Base-by-base conservation (phyloP, 108 stramenopile genomes). In the Nitzschia sp. region DNA sequence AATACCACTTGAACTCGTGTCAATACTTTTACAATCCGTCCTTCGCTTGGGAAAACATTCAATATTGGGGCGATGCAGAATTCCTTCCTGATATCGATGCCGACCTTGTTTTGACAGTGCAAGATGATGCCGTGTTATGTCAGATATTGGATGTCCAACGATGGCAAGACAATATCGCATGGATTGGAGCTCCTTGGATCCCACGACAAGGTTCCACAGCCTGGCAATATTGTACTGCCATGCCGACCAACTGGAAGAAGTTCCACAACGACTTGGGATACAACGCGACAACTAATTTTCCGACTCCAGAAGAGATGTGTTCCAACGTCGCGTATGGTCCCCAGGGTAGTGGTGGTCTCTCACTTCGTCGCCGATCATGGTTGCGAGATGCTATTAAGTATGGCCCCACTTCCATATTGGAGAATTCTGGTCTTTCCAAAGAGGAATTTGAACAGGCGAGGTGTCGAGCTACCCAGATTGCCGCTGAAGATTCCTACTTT, bases 61-160 rank as follows among this genome's bases (percentile, higher is more conserved):
- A 60, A 12, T 69, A 60, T 34, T 69, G 69, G 69, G 69, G 69
- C 6, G 14, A 10, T 29, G 57, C 41, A 3, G 69, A 69, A 51
- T 69, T 69, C 22, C 29, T 34, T 34, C 1, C 46, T 2, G 24
- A 3, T 2, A 40, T 21, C 15, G 69, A 69, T 26, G 29, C 48
- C 41, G 69, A 69, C 20, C 12, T 59, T 11, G 50, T 69, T 51
- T 34, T 69, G 14, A 59, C 26, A 2, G 52, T 69, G 2, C 69
- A 69, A 62, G 57, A 22, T 24, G 69, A 69, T 62, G 56, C 58
- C 10, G 69, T 60, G 10, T 40, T 69, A 2, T 69, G 69, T 53
- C 69, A 26, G 10, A n/a, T 8, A 3, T 34, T 69, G 25, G 40
- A 69, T 62, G 19, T 69, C 3, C 3, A 37, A 2, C n/a, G 3